phyloP scores from a whole-genome alignment of 768 basidiomycete species.

The Guyanaporus albipodus region DNA sequence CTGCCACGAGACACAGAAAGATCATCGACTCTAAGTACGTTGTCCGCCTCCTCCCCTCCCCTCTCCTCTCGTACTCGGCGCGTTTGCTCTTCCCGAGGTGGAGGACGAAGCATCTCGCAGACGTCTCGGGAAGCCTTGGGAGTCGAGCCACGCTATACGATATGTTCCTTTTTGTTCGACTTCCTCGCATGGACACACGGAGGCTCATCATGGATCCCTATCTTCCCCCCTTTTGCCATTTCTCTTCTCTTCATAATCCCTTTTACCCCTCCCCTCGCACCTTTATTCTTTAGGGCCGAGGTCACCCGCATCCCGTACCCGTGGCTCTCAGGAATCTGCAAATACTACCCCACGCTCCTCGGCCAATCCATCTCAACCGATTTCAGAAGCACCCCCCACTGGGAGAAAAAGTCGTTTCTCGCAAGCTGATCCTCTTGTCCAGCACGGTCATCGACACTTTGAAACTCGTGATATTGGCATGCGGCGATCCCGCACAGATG shows the following conservation, averaged over 20 bases:
- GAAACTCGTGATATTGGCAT: conserved; percentile 15
- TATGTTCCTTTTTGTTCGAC: conserved; percentile 36
- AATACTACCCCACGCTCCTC: conserved; percentile 7
- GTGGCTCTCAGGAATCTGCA: conserved; percentile 27
- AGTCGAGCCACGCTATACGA: conserved; percentile 35
- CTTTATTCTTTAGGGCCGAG: conserved; percentile 41
- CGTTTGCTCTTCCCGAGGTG: conserved; percentile 37
- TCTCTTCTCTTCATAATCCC: conserved; percentile 27
- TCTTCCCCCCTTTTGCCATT: conserved; percentile 30
- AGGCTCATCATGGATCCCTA: conserved; percentile 39
- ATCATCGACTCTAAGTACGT: conserved; percentile 43
- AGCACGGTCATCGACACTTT: conserved; percentile 9
- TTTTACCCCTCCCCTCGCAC: conserved; percentile 28
- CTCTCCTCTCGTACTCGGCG: conserved; percentile 35
- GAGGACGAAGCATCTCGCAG: conserved; percentile 32
- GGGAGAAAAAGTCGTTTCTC: conserved; percentile 23
- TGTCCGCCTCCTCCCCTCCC: conserved; percentile 41
- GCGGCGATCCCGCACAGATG: conserved; percentile 21
- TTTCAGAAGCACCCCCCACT: conserved; percentile 4
- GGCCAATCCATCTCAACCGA: conserved; percentile 16
- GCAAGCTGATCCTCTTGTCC: conserved; percentile 16
- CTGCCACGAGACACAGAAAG: conserved; percentile 29
- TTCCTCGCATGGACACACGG: conserved; percentile 38
- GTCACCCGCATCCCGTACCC: conserved; percentile 34
- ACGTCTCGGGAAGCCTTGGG: conserved; percentile 46